Conservation (phyloP, 2,329 filamentous ascomycete genomes). For the Shiraia sp. region DNA sequence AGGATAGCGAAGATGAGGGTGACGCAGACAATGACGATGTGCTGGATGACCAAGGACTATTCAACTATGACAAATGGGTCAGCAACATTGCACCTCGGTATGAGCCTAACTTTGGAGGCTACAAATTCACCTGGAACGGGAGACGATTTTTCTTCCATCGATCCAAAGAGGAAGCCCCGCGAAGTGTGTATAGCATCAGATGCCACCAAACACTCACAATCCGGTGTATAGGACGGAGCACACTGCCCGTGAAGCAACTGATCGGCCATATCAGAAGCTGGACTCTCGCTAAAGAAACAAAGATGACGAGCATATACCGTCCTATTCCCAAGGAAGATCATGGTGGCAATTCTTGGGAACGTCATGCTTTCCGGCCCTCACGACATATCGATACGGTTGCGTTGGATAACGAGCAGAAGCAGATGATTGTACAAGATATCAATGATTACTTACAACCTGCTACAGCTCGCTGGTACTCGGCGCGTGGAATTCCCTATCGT, state of each 20-base stretch:
- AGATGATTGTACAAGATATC: constrained; percentile 69
- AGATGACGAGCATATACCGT: constrained; percentile 50
- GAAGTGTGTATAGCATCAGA: constrained; percentile 22
- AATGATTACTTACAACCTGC: constrained; percentile 76
- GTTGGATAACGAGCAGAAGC: constrained; percentile 69
- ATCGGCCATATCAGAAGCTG: constrained; percentile 51
- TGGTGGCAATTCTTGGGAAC: constrained; percentile 47
- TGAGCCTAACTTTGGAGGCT: constrained; percentile 53
- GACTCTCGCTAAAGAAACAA: constrained; percentile 47
- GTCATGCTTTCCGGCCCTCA: constrained; percentile 60
- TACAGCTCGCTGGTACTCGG: constrained; percentile 78
- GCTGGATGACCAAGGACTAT: constrained; percentile 47
- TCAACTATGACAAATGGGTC: constrained; percentile 56
- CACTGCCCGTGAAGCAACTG: constrained; percentile 53
- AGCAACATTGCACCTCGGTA: constrained; percentile 54
- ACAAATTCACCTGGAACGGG: constrained; percentile 50
- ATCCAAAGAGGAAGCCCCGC: constrained; percentile 29
- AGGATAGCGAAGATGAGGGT: constrained; percentile 39
- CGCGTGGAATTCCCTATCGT: constrained; percentile 82
- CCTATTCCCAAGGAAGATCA: background rate
- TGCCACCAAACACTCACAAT: constrained; percentile 51
- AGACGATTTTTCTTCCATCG: constrained; percentile 48
- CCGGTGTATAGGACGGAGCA: constrained; percentile 53
- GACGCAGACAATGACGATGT: constrained; percentile 42
- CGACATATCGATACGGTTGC: constrained; percentile 77